Base-by-base conservation (phyloP, 176 grass and related monocot species). In the Juncus inflexus region DNA sequence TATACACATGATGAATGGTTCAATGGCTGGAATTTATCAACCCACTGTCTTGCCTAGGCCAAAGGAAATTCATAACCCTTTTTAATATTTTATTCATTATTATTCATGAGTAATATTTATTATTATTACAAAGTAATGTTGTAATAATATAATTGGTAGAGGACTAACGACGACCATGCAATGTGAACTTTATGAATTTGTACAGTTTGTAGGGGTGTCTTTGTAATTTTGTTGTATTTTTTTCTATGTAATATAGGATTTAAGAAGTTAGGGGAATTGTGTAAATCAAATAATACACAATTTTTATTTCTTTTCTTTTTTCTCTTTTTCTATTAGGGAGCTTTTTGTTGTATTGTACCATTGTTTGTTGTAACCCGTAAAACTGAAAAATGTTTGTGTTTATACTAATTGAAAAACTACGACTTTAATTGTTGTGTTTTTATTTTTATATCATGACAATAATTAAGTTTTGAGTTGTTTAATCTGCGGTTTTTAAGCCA, bases 1-100 rank as follows among this genome's bases (percentile, higher is more conserved):
- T 60, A 55, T 55, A 71, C 41, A 39, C 40, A 60, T 49, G 58
- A 12, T 59, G 40, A 58, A 7, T 43, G 43, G 67, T 69, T 69
- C 66, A 15, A 69, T 69, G 15, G 37, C 36, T 60, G 68, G 52
- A 59, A 71, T 15, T 41, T 71, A 42, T 35, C 68, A 71, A 37
- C 68, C 54, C 2, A 35, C 52, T 45, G 68, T 71, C 10, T 60
- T 71, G 42, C 68, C 68, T 41, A 52, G 68, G 12, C 68, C 68
- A 59, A 71, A 71, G 38, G 68, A 71, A 71, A 52, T 71, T 59
- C 54, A 71, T 45, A 60, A 60, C 68, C 54, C 68, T 19, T 71
- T 15, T 47, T 47, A 9, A 47, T 47, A 9, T 47, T 47, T 47
- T 47, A 47, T 47, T 47, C 9, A 47, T 47, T 47, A 47, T 47